Percentiles rank a stretch among this genome's conserved stretches.
Conservation (phyloP, 768 basidiomycete genomes). For the Lentinula sp. region DNA sequence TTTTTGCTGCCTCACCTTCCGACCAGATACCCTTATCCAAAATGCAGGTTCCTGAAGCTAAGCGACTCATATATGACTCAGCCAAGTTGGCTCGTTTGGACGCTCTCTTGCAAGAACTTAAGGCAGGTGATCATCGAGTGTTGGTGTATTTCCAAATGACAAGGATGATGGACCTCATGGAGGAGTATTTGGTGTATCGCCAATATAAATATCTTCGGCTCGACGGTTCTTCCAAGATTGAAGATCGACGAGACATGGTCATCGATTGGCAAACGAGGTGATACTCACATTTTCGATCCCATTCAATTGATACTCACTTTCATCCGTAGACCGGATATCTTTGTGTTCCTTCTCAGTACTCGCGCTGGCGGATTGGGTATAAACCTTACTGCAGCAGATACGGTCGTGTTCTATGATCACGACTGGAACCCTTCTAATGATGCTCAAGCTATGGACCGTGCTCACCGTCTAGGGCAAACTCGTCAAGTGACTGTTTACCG, state of each 20-base stretch:
- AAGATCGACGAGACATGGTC: conserved; percentile 98
- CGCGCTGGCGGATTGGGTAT: conserved; percentile 95
- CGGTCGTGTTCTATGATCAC: conserved; percentile 92
- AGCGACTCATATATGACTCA: conserved; percentile 92
- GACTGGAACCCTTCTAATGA: conserved; percentile 98
- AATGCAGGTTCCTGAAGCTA: conserved; percentile 93
- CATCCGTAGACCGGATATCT: conserved; percentile 68
- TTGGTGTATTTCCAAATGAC: conserved; percentile 99
- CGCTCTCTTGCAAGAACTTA: conserved; percentile 83
- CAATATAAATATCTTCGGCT: conserved; percentile 93
- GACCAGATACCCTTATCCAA: conserved; percentile 75
- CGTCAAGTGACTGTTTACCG: conserved; percentile 97
- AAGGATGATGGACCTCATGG: conserved; percentile 98
- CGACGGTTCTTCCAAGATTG: conserved; percentile 91
- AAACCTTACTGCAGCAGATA: conserved; percentile 93
- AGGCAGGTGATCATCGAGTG: conserved; percentile 88
- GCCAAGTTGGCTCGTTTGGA: conserved; percentile 94
- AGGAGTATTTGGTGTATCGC: conserved; percentile 95
- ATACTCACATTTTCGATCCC: conserved; percentile 13
- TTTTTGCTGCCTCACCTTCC: conserved; percentile 57
- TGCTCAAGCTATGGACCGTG: conserved; percentile 97
- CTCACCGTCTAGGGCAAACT: conserved; percentile 94
- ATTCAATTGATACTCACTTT: background rate
- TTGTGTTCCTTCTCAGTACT: conserved; percentile 87
- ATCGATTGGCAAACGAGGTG: conserved; percentile 98